Percentiles rank a stretch among this genome's conserved stretches.
Conservation (phyloP, 2,329 filamentous ascomycete genomes). For the Onygenales sp. region DNA sequence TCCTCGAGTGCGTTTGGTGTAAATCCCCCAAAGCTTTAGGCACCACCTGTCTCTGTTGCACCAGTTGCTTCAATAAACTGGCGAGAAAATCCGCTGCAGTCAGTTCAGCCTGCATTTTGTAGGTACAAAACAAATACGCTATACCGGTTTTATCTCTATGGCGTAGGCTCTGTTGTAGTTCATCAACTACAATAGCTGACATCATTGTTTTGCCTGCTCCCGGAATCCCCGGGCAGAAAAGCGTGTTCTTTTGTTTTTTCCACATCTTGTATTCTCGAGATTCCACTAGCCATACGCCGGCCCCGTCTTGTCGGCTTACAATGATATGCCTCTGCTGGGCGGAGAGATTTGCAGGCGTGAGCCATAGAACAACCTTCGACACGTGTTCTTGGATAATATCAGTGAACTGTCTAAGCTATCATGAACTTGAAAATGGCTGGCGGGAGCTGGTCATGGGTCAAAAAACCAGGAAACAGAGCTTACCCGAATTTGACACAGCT, state of each 20-base stretch:
- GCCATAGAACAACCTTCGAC: conserved; percentile 19
- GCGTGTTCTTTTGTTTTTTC: not conserved
- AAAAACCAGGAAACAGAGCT: too few relatives aligned
- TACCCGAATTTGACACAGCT: too few relatives aligned
- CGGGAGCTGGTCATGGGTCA: too few relatives aligned
- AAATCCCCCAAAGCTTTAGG: conserved; percentile 2
- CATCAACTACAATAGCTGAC: conserved; percentile 6
- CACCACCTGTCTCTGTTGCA: not conserved
- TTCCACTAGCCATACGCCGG: conserved; percentile 39
- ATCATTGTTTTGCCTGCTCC: conserved; percentile 10
- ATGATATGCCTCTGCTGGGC: conserved; percentile 33
- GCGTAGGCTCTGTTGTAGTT: not conserved
- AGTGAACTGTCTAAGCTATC: too few relatives aligned
- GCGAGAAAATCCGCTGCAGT: not conserved
- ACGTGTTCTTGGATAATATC: too few relatives aligned
- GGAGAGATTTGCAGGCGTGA: conserved; percentile 27
- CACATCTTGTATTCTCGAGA: conserved; percentile 23
- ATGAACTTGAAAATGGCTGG: too few relatives aligned
- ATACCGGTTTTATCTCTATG: not conserved
- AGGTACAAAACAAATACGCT: not conserved
- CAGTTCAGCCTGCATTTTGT: not conserved
- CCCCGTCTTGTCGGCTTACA: conserved; percentile 29
- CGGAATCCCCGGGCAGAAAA: conserved; percentile 4
- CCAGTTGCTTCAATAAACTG: not conserved
- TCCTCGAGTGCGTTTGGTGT: conserved; percentile 3